phyloP scores from a whole-genome alignment of 805 yeast genomes.

The Schwanniomyces yamadae region DNA sequence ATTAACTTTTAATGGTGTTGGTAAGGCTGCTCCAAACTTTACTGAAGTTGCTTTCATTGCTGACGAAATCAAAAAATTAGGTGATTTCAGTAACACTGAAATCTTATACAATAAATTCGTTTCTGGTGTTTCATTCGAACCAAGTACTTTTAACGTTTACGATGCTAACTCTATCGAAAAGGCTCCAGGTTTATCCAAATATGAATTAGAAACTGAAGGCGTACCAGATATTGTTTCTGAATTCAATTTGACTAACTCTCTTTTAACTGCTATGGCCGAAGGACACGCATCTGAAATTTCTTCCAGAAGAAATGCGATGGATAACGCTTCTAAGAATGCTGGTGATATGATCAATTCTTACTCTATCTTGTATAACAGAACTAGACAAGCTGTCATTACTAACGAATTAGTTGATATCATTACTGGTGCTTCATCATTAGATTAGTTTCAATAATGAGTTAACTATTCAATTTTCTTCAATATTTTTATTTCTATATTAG shows the following conservation, averaged over 20 bases:
- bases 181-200: conserved; percentile 83
- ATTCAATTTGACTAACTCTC: conserved; percentile 86
- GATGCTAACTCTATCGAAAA: conserved; percentile 69
- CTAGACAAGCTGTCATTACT: conserved; percentile 98
- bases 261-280: conserved; percentile 90
- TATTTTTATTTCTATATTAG: conserved; percentile 5
- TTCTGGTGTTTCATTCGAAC: conserved; percentile 88
- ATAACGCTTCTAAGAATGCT: conserved; percentile 98
- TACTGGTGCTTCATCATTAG: conserved; percentile 99
- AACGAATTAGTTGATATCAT: conserved; percentile 99
- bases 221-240: conserved; percentile 76
- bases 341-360: conserved; percentile 97
- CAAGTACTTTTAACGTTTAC: conserved; percentile 65
- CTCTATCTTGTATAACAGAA: conserved; percentile 98
- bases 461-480: background rate
- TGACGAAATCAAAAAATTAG: conserved; percentile 71
- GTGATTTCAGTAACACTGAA: conserved; percentile 74
- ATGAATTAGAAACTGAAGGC: conserved; percentile 67
- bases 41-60: conserved; percentile 85
- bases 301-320: conserved; percentile 99
- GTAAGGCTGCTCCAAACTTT: conserved; percentile 96
- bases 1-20: conserved; percentile 84
- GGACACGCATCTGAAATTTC: conserved; percentile 98
- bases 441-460: conserved; percentile 41
- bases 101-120: conserved; percentile 85